Conservation (phyloP, 768 basidiomycete species). For the Ramaria sp. region DNA sequence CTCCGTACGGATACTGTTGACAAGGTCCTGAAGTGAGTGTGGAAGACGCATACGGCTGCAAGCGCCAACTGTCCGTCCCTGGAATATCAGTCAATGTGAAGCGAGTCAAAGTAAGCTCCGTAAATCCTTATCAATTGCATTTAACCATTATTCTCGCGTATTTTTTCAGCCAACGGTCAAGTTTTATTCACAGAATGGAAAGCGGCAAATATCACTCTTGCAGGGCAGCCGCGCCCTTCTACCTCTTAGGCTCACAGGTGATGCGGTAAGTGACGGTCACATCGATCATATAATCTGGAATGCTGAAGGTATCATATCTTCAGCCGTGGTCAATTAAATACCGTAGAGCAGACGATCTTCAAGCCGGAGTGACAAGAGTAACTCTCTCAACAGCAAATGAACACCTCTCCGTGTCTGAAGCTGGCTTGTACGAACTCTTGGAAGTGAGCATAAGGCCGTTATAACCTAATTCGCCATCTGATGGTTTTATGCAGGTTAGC, state of each 20-base stretch:
- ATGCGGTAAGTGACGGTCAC: constrained; percentile 48
- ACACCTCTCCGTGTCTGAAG: constrained; percentile 58
- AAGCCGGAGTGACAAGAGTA: constrained; percentile 25
- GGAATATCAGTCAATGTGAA: constrained; percentile 79
- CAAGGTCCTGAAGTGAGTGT: constrained; percentile 51
- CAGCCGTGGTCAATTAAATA: constrained; percentile 89
- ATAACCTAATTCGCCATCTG: not conserved
- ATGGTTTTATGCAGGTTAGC: constrained; percentile 38
- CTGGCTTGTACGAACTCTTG: constrained; percentile 65
- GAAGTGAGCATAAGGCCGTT: constrained; percentile 33
- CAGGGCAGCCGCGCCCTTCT: constrained; percentile 65
- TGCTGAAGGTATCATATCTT: not conserved
- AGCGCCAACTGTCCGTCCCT: constrained; percentile 60
- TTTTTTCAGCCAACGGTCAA: constrained; percentile 64
- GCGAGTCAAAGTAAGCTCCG: constrained; percentile 51
- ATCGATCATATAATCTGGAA: constrained; percentile 1
- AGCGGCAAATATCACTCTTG: constrained; percentile 51
- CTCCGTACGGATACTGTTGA: not conserved
- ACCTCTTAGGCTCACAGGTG: constrained; percentile 82
- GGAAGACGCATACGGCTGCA: constrained; percentile 83
- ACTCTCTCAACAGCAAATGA: constrained; percentile 56
- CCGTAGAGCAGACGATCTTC: constrained; percentile 37
- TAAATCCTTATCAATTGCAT: not conserved
- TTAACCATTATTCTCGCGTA: not conserved
- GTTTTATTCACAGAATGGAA: constrained; percentile 63